These are phyloP conservation scores for Tolypocladium amazonense DNA, from an alignment of 2,329 filamentous ascomycete genomes.

Conservation along the genomic window DNA sequence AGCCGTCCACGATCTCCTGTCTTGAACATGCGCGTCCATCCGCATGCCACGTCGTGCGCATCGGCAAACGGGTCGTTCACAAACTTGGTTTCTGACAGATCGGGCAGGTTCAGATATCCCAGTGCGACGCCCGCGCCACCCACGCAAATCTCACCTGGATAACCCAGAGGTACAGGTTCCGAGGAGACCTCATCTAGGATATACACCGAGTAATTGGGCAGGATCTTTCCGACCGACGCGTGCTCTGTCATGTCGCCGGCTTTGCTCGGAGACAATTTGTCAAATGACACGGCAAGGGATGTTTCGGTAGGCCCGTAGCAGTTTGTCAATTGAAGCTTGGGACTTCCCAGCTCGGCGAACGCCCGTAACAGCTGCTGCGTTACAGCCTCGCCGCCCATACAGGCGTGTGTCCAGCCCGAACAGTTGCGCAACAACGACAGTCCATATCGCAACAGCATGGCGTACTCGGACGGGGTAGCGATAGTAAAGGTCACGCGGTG, in stretches of 20 bases:
- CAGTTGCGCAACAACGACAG: not conserved
- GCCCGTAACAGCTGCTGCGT: slow-evolving; percentile 1
- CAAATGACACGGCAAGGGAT: slow-evolving; percentile 4
- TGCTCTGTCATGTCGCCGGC: not conserved
- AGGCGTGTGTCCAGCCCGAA: slow-evolving; percentile 2
- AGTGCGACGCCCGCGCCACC: slow-evolving; percentile 27
- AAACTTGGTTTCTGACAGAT: not conserved
- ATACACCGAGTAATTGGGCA: slow-evolving; percentile 26
- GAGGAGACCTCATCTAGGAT: slow-evolving; percentile 23
- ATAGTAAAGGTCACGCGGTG: slow-evolving; percentile 21
- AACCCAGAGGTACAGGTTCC: slow-evolving; percentile 5
- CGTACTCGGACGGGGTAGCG: slow-evolving; percentile 26
- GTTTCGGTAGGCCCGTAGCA: slow-evolving; percentile 21
- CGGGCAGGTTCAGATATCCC: slow-evolving; percentile 26
- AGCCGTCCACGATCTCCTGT: slow-evolving; percentile 30
- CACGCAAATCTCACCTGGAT: slow-evolving; percentile 12
- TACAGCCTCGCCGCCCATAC: slow-evolving; percentile 10
- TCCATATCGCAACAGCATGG: slow-evolving; percentile 9
- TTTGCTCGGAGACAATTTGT: not conserved
- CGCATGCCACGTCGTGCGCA: slow-evolving; percentile 3
- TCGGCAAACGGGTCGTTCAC: slow-evolving; percentile 1
- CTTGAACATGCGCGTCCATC: slow-evolving; percentile 21
- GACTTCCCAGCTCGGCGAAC: not conserved
- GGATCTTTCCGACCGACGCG: slow-evolving; percentile 6
- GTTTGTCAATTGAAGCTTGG: slow-evolving; percentile 7